A percentile compares a stretch with the other conserved stretches of the same genome.
Evolutionary conservation across 2,329 filamentous ascomycete species (phyloP).

Genomic region (Phaeosphaeria sp.): DNA sequence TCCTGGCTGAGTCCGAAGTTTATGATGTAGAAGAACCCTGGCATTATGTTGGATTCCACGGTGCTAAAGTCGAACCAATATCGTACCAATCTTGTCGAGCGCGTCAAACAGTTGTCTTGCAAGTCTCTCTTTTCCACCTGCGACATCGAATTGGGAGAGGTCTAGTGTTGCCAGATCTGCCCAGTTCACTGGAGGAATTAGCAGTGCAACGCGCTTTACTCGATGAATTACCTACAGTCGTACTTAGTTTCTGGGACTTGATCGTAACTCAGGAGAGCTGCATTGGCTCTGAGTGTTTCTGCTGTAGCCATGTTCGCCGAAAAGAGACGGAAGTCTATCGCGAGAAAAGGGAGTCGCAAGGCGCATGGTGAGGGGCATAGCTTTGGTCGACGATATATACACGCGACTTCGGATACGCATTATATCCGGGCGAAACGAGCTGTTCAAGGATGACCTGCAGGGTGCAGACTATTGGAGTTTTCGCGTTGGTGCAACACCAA

Average conservation of each 20-base stretch:
- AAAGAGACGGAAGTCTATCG: neutral
- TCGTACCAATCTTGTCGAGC: slow-evolving; percentile 33
- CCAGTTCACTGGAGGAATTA: slow-evolving; percentile 6
- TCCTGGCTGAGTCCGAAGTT: slow-evolving; percentile 24
- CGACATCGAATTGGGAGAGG: slow-evolving; percentile 60
- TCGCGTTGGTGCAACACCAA: neutral
- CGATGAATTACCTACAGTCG: slow-evolving; percentile 3
- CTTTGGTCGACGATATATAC: neutral
- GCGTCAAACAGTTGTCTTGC: slow-evolving; percentile 62
- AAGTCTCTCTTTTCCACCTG: slow-evolving; percentile 60
- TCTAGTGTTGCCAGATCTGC: slow-evolving; percentile 22
- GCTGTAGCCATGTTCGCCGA: slow-evolving; percentile 7
- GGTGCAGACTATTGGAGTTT: neutral
- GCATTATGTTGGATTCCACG: neutral
- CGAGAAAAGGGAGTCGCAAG: neutral
- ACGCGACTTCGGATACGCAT: neutral
- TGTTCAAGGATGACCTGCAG: neutral
- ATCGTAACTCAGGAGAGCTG: slow-evolving; percentile 4
- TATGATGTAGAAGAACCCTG: slow-evolving; percentile 26
- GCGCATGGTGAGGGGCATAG: neutral
- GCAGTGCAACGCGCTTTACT: neutral
- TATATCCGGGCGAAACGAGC: neutral
- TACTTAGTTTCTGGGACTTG: slow-evolving; percentile 13
- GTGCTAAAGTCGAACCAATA: neutral
- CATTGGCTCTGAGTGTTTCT: slow-evolving; percentile 4